phyloP scores from a whole-genome alignment of 2,329 filamentous ascomycete species.

The Colletotrichum navitas region DNA sequence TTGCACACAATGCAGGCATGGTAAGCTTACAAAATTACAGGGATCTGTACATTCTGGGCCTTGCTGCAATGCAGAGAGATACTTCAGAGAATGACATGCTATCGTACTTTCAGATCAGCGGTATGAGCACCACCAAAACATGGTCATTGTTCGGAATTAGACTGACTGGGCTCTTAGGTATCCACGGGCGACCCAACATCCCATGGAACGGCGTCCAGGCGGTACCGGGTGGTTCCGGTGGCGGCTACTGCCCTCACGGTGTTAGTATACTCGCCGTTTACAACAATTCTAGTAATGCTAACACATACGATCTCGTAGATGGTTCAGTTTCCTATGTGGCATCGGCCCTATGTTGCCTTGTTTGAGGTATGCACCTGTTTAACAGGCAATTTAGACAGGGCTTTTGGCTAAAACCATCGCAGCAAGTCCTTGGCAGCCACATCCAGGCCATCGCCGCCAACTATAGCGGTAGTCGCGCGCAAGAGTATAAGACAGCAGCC shows the following conservation, averaged over 20 bases:
- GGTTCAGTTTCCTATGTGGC: constrained; percentile 66
- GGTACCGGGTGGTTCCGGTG: constrained; percentile 13
- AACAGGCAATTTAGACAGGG: not conserved
- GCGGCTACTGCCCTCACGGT: constrained; percentile 46
- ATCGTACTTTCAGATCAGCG: constrained; percentile 65
- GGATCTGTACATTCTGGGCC: constrained; percentile 70
- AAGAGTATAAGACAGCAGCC: constrained; percentile 58
- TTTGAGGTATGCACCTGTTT: constrained; percentile 63
- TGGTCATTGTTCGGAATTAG: not conserved
- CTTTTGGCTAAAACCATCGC: constrained; percentile 44
- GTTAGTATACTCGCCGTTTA: not conserved
- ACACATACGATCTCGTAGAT: constrained; percentile 43
- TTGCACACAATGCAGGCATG: not conserved
- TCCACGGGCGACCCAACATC: constrained; percentile 58
- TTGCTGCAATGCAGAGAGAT: constrained; percentile 63
- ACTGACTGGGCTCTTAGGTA: constrained; percentile 47
- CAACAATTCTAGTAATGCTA: not conserved
- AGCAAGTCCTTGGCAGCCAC: constrained; percentile 64
- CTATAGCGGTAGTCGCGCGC: constrained; percentile 54
- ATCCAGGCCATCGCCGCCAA: constrained; percentile 60
- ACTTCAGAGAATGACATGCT: constrained; percentile 55
- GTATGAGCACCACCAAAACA: constrained; percentile 48
- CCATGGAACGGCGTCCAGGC: constrained; percentile 53
- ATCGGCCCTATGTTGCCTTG: constrained; percentile 66
- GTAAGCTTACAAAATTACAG: constrained; percentile 12